Conservation (phyloP, 352 stramenopile species). For the Phytophthora tubulina region DNA sequence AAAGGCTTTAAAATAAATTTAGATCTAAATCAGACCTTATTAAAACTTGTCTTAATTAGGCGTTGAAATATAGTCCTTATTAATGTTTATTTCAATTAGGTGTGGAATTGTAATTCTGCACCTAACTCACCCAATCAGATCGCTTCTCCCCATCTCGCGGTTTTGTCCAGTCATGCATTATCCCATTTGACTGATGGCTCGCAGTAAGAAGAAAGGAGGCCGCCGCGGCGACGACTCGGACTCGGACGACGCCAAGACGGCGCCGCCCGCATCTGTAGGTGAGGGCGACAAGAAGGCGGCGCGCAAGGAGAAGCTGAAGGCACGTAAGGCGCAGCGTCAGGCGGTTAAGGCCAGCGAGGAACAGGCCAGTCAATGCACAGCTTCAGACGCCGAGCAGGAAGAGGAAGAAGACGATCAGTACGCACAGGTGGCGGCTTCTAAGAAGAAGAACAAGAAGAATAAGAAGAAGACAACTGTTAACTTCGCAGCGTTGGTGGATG, state of each 20-base stretch:
- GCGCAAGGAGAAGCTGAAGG: constrained; percentile 82
- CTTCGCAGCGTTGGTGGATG: constrained; percentile 49
- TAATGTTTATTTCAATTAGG: too few relatives aligned
- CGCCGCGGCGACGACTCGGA: constrained; percentile 78
- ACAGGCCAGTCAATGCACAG: constrained; percentile 39
- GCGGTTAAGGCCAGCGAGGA: constrained; percentile 55
- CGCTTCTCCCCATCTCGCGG: constrained; percentile 3
- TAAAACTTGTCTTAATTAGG: too few relatives aligned
- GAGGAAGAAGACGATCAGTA: constrained; percentile 64
- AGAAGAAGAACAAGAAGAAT: constrained; percentile 87
- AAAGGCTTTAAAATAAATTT: too few relatives aligned
- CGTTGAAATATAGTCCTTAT: too few relatives aligned
- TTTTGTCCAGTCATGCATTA: constrained; percentile 29
- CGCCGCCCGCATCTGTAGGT: constrained; percentile 34
- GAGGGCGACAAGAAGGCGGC: constrained; percentile 80
- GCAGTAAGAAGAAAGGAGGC: constrained; percentile 83
- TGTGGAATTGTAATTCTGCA: not conserved
- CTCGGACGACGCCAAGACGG: constrained; percentile 61
- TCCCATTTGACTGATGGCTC: constrained; percentile 56
- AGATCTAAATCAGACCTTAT: too few relatives aligned
- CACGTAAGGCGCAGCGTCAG: constrained; percentile 64
- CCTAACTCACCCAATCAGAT: constrained; percentile 20
- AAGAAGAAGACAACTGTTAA: constrained; percentile 71
- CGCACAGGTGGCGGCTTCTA: constrained; percentile 60
- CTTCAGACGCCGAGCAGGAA: constrained; percentile 38